Percentiles rank a stretch among this genome's conserved stretches.
Evolutionary conservation across 2,329 filamentous ascomycete species (phyloP).

Genomic region (Pseudogymnoascus sp.): DNA sequence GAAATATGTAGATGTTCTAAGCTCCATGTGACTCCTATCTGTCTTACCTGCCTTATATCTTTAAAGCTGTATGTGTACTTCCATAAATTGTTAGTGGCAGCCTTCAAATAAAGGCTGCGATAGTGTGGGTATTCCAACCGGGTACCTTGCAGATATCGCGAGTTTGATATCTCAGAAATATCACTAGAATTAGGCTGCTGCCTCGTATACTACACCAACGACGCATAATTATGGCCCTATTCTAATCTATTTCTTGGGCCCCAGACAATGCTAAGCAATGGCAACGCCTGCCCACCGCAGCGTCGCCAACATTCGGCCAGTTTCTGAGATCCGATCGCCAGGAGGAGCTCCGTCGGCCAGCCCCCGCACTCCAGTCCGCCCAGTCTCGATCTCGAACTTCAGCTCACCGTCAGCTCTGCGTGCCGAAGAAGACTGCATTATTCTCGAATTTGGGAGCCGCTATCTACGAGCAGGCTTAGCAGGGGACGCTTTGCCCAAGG

Average conservation of each 20-base stretch:
- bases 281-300: conserved; percentile 45
- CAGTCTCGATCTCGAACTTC: conserved; percentile 44
- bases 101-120: background rate
- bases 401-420: conserved; percentile 53
- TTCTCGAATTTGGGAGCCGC: conserved; percentile 76
- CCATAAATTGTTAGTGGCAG: background rate
- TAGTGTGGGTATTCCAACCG: background rate
- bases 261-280: conserved; percentile 5
- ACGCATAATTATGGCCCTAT: background rate
- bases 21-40: no score
- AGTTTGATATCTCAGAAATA: conserved; percentile 3
- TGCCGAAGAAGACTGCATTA: conserved; percentile 73
- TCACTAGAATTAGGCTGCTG: background rate
- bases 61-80: background rate
- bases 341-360: conserved; percentile 31
- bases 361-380: conserved; percentile 51
- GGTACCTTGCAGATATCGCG: conserved; percentile 6
- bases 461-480: conserved; percentile 78
- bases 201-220: background rate
- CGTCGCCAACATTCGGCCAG: conserved; percentile 46
- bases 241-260: background rate
- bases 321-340: conserved; percentile 9
- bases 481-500: conserved; percentile 71
- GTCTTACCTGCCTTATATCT: background rate
- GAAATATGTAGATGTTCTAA: background rate